These are phyloP conservation scores for Aquilaria yunnanensis DNA, from an alignment of 345 rosid genomes.

Conservation along the genomic window DNA sequence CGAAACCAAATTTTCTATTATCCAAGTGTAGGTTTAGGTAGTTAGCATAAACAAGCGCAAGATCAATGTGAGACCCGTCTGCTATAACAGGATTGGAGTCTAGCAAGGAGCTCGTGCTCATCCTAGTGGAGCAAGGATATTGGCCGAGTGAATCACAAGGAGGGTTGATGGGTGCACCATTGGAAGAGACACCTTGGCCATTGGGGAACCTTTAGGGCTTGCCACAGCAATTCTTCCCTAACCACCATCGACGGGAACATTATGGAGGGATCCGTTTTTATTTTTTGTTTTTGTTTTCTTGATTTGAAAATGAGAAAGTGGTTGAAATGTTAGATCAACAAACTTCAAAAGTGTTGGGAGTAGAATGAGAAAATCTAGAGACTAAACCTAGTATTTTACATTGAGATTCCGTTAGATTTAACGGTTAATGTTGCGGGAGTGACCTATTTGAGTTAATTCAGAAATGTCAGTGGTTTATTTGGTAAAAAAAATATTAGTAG, in stretches of 20 bases:
- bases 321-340: too few relatives aligned
- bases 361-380: too few relatives aligned
- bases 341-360: too few relatives aligned
- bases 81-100: slow-evolving; percentile 19
- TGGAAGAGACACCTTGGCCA: slow-evolving; percentile 7
- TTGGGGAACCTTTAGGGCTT: slow-evolving; percentile 29
- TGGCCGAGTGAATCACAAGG: not conserved
- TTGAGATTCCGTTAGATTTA: too few relatives aligned
- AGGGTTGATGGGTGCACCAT: not conserved
- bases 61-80: slow-evolving; percentile 37
- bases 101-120: slow-evolving; percentile 10
- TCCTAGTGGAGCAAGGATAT: not conserved
- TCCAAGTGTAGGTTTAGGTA: slow-evolving; percentile 39
- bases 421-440: too few relatives aligned
- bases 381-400: too few relatives aligned
- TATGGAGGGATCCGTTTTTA: slow-evolving; percentile 35
- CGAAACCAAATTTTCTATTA: slow-evolving; percentile 8
- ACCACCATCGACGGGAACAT: slow-evolving; percentile 55
- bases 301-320: too few relatives aligned
- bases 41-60: slow-evolving; percentile 49
- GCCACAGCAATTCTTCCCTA: slow-evolving; percentile 47
- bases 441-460: too few relatives aligned
- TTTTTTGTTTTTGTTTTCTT: too few relatives aligned
- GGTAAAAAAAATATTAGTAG: too few relatives aligned
- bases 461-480: too few relatives aligned